Evolutionary conservation across 768 basidiomycete species (phyloP).

Genomic region (Naematelia aurantialba): DNA sequence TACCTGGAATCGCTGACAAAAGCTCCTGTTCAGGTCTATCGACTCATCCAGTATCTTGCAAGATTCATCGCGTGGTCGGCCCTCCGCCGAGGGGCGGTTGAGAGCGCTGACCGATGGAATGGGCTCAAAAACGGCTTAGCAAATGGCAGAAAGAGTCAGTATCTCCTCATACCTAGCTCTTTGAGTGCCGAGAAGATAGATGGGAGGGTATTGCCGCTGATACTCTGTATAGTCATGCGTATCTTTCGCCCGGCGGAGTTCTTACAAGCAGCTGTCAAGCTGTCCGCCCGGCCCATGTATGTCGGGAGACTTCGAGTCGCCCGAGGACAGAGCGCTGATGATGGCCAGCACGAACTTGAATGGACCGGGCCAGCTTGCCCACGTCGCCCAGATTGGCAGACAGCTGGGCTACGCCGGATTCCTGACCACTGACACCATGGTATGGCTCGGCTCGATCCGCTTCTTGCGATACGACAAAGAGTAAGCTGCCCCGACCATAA

Average conservation of each 20-base stretch:
- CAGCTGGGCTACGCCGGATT: conserved; percentile 88
- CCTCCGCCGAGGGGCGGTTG: conserved; percentile 64
- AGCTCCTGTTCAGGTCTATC: conserved; percentile 62
- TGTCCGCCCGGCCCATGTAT: conserved; percentile 52
- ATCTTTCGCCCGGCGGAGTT: conserved; percentile 92
- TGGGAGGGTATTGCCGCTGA: neutral
- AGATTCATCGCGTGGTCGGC: conserved; percentile 84
- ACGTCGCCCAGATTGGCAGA: conserved; percentile 70
- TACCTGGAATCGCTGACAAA: conserved; percentile 5
- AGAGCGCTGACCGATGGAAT: conserved; percentile 70
- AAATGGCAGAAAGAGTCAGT: conserved; percentile 76
- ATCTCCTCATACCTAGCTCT: neutral
- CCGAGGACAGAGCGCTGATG: conserved; percentile 4
- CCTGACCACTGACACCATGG: conserved; percentile 71
- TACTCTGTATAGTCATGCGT: conserved; percentile 66
- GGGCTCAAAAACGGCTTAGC: conserved; percentile 82
- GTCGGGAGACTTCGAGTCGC: conserved; percentile 9
- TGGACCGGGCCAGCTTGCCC: conserved; percentile 56
- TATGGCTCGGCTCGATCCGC: conserved; percentile 65
- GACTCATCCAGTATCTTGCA: conserved; percentile 83
- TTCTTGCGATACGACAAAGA: conserved; percentile 42
- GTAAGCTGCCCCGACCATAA: conserved; percentile 25
- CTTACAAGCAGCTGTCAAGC: conserved; percentile 79
- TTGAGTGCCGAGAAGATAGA: neutral
- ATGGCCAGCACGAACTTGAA: conserved; percentile 14